Conservation (phyloP, 352 stramenopile species). For the Phytophthora macrochlamydospora region DNA sequence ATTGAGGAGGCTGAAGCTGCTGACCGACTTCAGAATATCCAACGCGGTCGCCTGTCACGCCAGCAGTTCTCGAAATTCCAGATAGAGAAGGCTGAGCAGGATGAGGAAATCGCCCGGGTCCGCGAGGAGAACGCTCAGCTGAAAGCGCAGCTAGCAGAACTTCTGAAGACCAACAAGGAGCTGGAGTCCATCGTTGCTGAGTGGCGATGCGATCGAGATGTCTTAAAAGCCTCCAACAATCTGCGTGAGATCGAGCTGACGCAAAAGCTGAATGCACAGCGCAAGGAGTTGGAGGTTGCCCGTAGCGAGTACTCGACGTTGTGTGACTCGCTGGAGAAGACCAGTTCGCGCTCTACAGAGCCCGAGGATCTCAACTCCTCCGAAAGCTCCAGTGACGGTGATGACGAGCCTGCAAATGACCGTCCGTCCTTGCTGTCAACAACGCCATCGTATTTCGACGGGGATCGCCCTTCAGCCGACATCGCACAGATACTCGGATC, state of each 20-base stretch:
- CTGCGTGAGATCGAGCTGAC: conserved; percentile 61
- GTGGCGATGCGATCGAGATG: conserved; percentile 57
- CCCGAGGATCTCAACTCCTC: conserved; percentile 50
- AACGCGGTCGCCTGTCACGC: conserved; percentile 49
- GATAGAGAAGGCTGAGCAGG: conserved; percentile 42
- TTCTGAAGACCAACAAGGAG: conserved; percentile 66
- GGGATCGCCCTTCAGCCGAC: conserved; percentile 51
- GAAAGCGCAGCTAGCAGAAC: conserved; percentile 58
- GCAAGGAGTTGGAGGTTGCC: conserved; percentile 50
- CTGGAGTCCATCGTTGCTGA: conserved; percentile 63
- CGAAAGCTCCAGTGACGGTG: conserved; percentile 39
- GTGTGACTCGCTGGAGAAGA: conserved; percentile 57
- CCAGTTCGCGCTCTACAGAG: conserved; percentile 52
- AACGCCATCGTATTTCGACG: conserved; percentile 40
- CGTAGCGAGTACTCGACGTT: conserved; percentile 52
- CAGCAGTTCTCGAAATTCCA: conserved; percentile 62
- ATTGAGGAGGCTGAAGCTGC: conserved; percentile 34
- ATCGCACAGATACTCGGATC: conserved; percentile 44
- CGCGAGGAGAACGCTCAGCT: conserved; percentile 61
- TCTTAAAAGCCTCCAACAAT: conserved; percentile 60
- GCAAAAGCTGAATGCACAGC: conserved; percentile 56
- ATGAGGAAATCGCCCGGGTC: conserved; percentile 43
- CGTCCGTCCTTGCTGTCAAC: conserved; percentile 34
- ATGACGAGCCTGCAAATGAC: conserved; percentile 34
- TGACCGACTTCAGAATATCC: conserved; percentile 43